Evolutionary conservation across 2,329 filamentous ascomycete genomes (phyloP).

Genomic region (Calonectria ilicicola): DNA sequence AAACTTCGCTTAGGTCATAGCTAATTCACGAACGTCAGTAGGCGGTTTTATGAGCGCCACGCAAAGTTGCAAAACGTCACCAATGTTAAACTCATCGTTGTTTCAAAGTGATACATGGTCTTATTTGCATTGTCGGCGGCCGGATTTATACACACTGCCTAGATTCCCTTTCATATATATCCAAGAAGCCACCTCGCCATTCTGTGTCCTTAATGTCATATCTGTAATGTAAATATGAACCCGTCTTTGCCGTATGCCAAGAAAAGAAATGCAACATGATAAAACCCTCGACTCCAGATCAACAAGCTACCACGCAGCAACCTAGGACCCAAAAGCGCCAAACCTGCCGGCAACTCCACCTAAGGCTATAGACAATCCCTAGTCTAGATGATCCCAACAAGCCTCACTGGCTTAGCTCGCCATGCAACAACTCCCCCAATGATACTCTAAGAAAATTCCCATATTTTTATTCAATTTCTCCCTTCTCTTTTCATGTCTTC

Average conservation of each 20-base stretch:
- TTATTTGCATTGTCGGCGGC: background rate
- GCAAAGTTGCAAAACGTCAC: no score
- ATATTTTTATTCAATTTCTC: slow-evolving; percentile 36
- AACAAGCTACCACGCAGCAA: slow-evolving; percentile 10
- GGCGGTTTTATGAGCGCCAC: no score
- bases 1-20: no score
- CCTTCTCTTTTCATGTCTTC: slow-evolving; percentile 53
- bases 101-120: background rate
- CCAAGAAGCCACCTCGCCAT: slow-evolving; percentile 17
- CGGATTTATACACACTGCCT: background rate
- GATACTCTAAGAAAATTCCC: slow-evolving; percentile 1
- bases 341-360: slow-evolving; percentile 23
- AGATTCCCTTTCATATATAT: background rate
- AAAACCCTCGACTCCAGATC: slow-evolving; percentile 18
- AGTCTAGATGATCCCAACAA: slow-evolving; percentile 23
- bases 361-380: slow-evolving; percentile 1
- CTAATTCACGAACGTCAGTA: no score
- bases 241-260: slow-evolving; percentile 5
- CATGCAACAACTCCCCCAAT: background rate
- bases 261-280: slow-evolving; percentile 17
- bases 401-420: background rate
- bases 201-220: slow-evolving; percentile 16
- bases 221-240: background rate
- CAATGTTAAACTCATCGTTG: no score
- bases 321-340: slow-evolving; percentile 18